Base-by-base conservation (phyloP, 2,329 filamentous ascomycete genomes). In the Blumeriella jaapii region DNA sequence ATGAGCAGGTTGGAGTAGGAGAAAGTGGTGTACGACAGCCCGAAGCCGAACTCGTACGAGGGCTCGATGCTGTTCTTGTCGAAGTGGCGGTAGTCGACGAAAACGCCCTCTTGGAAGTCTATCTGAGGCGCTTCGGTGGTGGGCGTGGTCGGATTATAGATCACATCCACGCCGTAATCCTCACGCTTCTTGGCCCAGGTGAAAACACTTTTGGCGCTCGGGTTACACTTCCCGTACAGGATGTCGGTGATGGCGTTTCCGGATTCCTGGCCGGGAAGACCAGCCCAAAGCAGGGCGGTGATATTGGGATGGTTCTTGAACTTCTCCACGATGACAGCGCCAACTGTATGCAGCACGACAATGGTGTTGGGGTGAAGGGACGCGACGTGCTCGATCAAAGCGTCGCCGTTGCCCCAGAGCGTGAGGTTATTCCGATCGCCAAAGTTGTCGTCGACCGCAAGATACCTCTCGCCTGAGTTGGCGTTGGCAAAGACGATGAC, bases 381-480 rank as follows among this genome's bases (percentile, higher is more conserved):
- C 1, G 84, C 76, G 9, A 94, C 84, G 31, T 80, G 82, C 56
- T 78, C 70, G 59, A 96, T 81, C 31, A 96, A 62, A 1, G 71
- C 67, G 35, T 96, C 85, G 19, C 83, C 87, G 41, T 78, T 71
- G 41, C 78, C 69, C 89, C 89, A 96, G 0, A 94, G 65, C 0
- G 86, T 94, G 20, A 98, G 65, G 61, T 98, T 95, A 54, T 87
- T 91, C 34, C 89, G 78, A 58, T 96, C 89, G 39, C 91, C 89
- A 40, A 67, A 62, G 56, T 95, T 95, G 34, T 73, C 78, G 41
- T 87, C 87, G 1, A 93, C 72, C 9, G 63, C 69, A 52, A 96
- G 84, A 60, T 74, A 95, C 5, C 80, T 85, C 59, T 96, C 91
- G 30, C 89, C 89, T 2, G 78, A 71, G 55, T 87, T 69, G 9